Conservation (phyloP, 345 rosid genomes). For the Pistacia atlantica region DNA sequence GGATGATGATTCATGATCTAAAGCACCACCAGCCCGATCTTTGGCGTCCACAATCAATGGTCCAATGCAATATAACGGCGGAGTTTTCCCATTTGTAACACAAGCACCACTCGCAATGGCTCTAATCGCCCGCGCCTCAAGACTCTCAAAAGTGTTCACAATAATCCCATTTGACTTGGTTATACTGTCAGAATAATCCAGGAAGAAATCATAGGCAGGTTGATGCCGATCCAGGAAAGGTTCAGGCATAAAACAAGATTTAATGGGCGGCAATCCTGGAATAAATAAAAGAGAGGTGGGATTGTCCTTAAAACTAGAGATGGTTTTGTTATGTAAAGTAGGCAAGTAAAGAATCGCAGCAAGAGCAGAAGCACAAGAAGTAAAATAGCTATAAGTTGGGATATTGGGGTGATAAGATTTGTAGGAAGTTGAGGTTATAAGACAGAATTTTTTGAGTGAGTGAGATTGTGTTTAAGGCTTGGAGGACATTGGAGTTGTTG, state of each 20-base stretch:
- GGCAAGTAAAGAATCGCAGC: constrained; percentile 29
- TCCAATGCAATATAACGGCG: constrained; percentile 32
- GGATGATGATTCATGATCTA: not conserved
- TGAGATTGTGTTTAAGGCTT: constrained; percentile 20
- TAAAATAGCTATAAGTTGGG: constrained; percentile 31
- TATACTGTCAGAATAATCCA: constrained; percentile 2
- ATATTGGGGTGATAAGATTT: constrained; percentile 16
- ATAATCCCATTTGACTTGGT: too few relatives aligned
- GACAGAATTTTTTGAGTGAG: constrained; percentile 1
- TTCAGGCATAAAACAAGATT: constrained; percentile 29
- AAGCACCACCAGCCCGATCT: constrained; percentile 7
- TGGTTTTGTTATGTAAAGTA: constrained; percentile 19
- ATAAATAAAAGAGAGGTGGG: constrained; percentile 13
- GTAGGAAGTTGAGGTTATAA: constrained; percentile 11
- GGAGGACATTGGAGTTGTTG: constrained; percentile 14
- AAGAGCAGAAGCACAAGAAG: constrained; percentile 34
- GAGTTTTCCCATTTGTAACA: constrained; percentile 13
- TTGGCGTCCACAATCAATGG: constrained; percentile 28
- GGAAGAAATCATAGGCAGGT: constrained; percentile 18
- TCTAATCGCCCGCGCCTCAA: constrained; percentile 35
- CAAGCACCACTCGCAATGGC: constrained; percentile 20
- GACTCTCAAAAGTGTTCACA: constrained; percentile 15
- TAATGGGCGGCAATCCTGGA: constrained; percentile 36
- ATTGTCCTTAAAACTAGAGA: constrained; percentile 28
- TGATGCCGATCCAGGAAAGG: constrained; percentile 29